phyloP scores from a whole-genome alignment of 140 eudicot genomes.

The Senecio squalidus region DNA sequence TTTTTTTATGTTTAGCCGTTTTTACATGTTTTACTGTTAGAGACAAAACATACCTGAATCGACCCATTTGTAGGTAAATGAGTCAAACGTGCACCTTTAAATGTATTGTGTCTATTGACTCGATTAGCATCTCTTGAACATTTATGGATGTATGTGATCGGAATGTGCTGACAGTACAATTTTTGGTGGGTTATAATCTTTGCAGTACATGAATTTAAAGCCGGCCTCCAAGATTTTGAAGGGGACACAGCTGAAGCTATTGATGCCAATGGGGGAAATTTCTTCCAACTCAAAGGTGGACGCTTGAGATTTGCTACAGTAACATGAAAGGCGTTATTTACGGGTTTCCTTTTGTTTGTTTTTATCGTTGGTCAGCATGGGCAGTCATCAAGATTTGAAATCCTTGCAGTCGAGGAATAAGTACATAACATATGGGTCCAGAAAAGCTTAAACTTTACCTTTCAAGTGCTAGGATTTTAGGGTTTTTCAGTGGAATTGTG shows the following conservation, averaged over 20 bases:
- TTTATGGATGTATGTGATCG: neutral
- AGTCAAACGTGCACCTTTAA: neutral
- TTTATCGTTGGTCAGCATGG: slow-evolving; percentile 20
- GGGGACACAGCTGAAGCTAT: slow-evolving; percentile 33
- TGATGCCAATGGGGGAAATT: slow-evolving; percentile 17
- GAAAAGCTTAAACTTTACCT: slow-evolving; percentile 21
- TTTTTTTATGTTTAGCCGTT: too few relatives aligned
- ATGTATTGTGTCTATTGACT: neutral
- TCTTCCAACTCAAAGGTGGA: slow-evolving; percentile 43
- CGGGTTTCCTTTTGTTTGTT: slow-evolving; percentile 15
- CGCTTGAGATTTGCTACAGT: slow-evolving; percentile 28
- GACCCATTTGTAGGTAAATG: neutral
- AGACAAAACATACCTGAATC: neutral
- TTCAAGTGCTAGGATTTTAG: slow-evolving; percentile 31
- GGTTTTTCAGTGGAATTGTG: slow-evolving; percentile 31
- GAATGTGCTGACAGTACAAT: neutral
- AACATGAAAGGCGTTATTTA: neutral
- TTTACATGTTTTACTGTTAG: too few relatives aligned
- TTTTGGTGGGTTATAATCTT: slow-evolving; percentile 8
- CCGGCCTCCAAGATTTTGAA: slow-evolving; percentile 42
- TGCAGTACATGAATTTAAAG: slow-evolving; percentile 56
- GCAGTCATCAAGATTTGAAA: slow-evolving; percentile 26
- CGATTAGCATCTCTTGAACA: neutral
- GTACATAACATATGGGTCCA: slow-evolving; percentile 33
- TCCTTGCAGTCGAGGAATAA: slow-evolving; percentile 31